Conservation (phyloP, 2,329 filamentous ascomycete species). For the Huntiella bhutanensis region DNA sequence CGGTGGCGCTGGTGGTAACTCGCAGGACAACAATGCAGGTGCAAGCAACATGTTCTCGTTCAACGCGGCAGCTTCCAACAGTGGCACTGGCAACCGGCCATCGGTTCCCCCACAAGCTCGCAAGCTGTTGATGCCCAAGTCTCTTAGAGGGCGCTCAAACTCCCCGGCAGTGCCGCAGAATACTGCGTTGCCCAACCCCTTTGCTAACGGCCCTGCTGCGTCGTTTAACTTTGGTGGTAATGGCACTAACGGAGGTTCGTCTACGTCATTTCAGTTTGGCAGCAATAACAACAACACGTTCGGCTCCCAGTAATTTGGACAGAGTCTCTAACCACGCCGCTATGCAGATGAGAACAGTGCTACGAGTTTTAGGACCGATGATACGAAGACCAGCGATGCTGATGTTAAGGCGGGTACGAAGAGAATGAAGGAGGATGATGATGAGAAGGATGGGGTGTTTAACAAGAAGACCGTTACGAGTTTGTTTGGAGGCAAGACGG, state of each 20-base stretch:
- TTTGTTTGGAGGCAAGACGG: constrained; percentile 9
- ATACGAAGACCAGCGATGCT: constrained; percentile 6
- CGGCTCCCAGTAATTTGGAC: constrained; percentile 10
- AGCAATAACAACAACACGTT: constrained; percentile 10
- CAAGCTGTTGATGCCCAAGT: constrained; percentile 16
- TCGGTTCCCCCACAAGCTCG: constrained; percentile 19
- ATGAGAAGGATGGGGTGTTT: background rate
- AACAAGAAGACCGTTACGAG: background rate
- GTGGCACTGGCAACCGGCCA: constrained; percentile 7
- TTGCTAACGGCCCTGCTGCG: constrained; percentile 2
- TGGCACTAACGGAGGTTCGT: constrained; percentile 8
- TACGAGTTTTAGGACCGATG: constrained; percentile 2
- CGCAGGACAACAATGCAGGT: constrained; percentile 15
- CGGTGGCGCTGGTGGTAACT: constrained; percentile 8
- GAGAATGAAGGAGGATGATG: background rate
- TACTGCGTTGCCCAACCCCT: constrained; percentile 10
- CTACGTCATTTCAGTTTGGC: constrained; percentile 10
- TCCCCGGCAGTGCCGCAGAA: constrained; percentile 10
- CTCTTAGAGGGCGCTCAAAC: constrained; percentile 11
- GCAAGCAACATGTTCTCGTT: constrained; percentile 13
- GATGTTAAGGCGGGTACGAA: background rate
- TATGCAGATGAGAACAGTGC: constrained; percentile 14
- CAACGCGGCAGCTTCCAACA: constrained; percentile 8
- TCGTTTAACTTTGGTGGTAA: constrained; percentile 10
- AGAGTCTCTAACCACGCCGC: constrained; percentile 11